A percentile compares a stretch with the other conserved stretches of the same genome.
phyloP scores from a whole-genome alignment of 495 filamentous ascomycete genomes.

The Penicillium ucsense region DNA sequence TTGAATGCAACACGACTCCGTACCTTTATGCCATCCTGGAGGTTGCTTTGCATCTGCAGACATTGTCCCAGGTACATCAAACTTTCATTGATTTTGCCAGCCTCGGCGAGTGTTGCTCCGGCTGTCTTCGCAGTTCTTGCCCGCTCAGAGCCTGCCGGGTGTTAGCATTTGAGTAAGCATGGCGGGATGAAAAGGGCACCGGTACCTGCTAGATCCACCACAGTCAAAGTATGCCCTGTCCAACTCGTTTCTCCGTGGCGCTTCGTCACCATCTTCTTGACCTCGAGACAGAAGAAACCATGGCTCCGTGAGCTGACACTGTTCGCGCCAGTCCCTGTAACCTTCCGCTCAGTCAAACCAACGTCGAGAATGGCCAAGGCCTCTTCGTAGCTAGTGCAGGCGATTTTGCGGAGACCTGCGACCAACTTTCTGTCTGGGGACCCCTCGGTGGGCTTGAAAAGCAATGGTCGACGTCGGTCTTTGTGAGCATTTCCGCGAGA shows the following conservation, averaged over 20 bases:
- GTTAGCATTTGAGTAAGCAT: constrained; percentile 7
- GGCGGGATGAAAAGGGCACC: background rate
- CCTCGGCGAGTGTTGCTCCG: constrained; percentile 84
- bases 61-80: constrained; percentile 98
- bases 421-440: constrained; percentile 85
- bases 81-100: constrained; percentile 95
- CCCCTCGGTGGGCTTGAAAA: constrained; percentile 81
- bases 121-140: constrained; percentile 89
- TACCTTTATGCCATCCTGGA: constrained; percentile 66
- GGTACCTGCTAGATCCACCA: constrained; percentile 84
- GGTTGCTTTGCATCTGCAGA: constrained; percentile 86
- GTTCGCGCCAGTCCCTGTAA: constrained; percentile 85
- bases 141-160: constrained; percentile 63
- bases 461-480: constrained; percentile 62
- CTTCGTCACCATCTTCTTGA: constrained; percentile 65
- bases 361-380: constrained; percentile 87
- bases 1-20: constrained; percentile 1
- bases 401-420: constrained; percentile 80
- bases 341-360: constrained; percentile 75
- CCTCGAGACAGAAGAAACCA: constrained; percentile 92
- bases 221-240: constrained; percentile 72
- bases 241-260: constrained; percentile 49
- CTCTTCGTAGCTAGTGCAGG: constrained; percentile 76
- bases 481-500: constrained; percentile 43
- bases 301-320: constrained; percentile 83